phyloP scores from a whole-genome alignment of 1,139 yeast species.

The Kluyveromyces sp. region DNA sequence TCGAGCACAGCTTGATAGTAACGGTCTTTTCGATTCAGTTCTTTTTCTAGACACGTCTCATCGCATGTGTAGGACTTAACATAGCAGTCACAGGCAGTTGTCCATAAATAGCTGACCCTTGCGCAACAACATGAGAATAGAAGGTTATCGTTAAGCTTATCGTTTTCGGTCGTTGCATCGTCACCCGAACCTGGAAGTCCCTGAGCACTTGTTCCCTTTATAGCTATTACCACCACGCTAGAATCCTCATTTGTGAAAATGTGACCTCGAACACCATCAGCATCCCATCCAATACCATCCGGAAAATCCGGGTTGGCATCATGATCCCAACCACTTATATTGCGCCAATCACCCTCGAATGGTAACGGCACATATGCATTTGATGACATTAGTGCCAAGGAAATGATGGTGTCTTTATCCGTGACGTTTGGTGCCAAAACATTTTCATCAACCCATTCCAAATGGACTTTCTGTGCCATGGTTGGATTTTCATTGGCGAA shows the following conservation, averaged over 20 bases:
- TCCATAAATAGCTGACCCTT: constrained; percentile 84
- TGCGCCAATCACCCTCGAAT: constrained; percentile 78
- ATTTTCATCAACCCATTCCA: constrained; percentile 47
- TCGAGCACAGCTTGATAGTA: constrained; percentile 79
- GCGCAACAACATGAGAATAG: constrained; percentile 96
- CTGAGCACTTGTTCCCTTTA: constrained; percentile 92
- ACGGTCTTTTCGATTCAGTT: constrained; percentile 63
- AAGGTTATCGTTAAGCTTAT: constrained; percentile 79
- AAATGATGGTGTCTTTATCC: constrained; percentile 64
- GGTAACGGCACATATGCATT: constrained; percentile 86
- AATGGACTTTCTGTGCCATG: constrained; percentile 35
- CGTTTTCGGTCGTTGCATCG: constrained; percentile 71
- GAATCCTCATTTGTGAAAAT: constrained; percentile 64
- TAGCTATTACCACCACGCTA: constrained; percentile 65
- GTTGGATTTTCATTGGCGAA: constrained; percentile 48
- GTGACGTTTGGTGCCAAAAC: constrained; percentile 62
- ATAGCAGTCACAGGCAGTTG: constrained; percentile 92
- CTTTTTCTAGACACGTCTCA: constrained; percentile 77
- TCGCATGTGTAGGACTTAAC: constrained; percentile 81
- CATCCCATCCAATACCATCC: constrained; percentile 69
- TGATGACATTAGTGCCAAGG: constrained; percentile 79
- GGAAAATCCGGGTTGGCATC: constrained; percentile 21
- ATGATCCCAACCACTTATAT: constrained; percentile 56
- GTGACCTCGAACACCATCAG: constrained; percentile 82
- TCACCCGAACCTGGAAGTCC: constrained; percentile 67